These are phyloP conservation scores for Fusarium papillatum DNA, from an alignment of 2,329 filamentous ascomycete genomes.

Conservation along the genomic window DNA sequence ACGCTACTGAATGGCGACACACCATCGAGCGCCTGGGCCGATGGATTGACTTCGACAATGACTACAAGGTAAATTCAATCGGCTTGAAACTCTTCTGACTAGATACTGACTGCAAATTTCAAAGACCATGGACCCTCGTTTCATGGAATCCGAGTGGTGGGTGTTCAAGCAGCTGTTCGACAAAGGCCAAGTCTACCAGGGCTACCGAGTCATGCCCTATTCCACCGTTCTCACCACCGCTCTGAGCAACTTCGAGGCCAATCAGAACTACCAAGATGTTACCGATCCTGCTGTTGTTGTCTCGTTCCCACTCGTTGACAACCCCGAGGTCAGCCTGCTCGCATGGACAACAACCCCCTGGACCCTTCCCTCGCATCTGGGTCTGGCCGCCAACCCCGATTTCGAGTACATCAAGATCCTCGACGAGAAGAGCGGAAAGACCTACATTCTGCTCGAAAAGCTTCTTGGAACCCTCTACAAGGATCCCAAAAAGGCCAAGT, in stretches of 20 bases:
- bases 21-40: conserved; percentile 91
- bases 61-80: conserved; percentile 79
- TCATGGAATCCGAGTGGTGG: conserved; percentile 99
- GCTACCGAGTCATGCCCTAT: conserved; percentile 94
- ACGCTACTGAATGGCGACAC: conserved; percentile 86
- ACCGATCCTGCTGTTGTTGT: conserved; percentile 93
- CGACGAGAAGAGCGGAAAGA: conserved; percentile 85
- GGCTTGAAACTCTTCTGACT: neutral
- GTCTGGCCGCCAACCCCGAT: conserved; percentile 82
- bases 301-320: conserved; percentile 85
- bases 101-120: conserved; percentile 17
- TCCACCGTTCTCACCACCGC: conserved; percentile 92
- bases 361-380: conserved; percentile 87
- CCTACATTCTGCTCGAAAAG: conserved; percentile 88
- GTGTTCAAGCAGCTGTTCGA: conserved; percentile 94
- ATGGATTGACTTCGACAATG: conserved; percentile 98
- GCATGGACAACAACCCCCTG: conserved; percentile 93
- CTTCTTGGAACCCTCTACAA: conserved; percentile 90
- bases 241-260: conserved; percentile 92
- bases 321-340: conserved; percentile 81
- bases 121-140: conserved; percentile 91
- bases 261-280: conserved; percentile 95
- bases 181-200: conserved; percentile 90
- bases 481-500: conserved; percentile 95
- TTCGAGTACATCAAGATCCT: conserved; percentile 91